Base-by-base conservation (phyloP, 2,329 filamentous ascomycete species). In the Xylariaceae sp. region DNA sequence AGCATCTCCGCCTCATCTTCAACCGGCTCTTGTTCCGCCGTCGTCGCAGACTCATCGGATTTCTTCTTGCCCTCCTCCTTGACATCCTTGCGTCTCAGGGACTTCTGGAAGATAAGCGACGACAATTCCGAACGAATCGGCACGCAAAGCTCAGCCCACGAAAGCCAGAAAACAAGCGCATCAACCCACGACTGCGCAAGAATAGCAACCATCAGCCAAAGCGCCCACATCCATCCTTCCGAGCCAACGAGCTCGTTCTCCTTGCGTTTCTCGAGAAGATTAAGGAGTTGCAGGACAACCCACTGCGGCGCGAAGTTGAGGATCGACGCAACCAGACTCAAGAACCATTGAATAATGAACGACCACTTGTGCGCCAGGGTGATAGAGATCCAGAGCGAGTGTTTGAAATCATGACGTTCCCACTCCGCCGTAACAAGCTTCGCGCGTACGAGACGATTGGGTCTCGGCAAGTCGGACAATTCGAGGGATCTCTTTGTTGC, bases 71-170 rank as follows among this genome's bases (percentile, higher is more conserved):
- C 77, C 3, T 82, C 78, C 9, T 83, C 81, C 70, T 91, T 90
- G 47, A 89, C 83, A 71, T 92, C 89, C 70, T 93, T 93, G 53
- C 87, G 82, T 49, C 87, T 81, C 78, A 92, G 84, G 0, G 88
- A 83, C 71, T 94, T 94, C 61, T 87, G 82, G 66, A 92, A 93
- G 13, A 93, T 82, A 6, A 91, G 78, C 0, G 88, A 82, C 1
- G 87, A 85, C 1, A 94, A 75, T 66, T 92, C 86, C 34, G 85
- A 81, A 55, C 88, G 84, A 13, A 92, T 76, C 0, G 88, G 87
- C 23, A 90, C 78, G 51, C 80, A 80, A 9, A 92, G 70, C 55
- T 84, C 80, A 0, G 82, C 79, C 72, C 82, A 86, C 0, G 83
- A 83, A 52, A 87, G 75, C 86, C 87, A 92, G 66, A 82, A 86